These are phyloP conservation scores for Syncephalastrum monosporum DNA, from an alignment of 371 early-diverging fungal genomes.

Conservation along the genomic window DNA sequence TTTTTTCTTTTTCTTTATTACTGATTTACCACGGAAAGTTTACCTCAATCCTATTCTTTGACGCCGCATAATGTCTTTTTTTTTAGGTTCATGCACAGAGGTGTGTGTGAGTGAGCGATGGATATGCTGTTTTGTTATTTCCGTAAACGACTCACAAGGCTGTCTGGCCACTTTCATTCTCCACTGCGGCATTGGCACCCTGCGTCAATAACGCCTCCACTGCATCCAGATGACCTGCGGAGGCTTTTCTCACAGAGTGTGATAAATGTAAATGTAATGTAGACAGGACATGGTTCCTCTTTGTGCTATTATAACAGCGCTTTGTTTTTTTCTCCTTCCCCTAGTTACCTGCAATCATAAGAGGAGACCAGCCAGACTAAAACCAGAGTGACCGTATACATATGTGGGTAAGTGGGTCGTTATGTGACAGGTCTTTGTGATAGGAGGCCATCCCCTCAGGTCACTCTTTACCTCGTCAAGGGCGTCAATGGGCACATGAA, in stretches of 20 bases:
- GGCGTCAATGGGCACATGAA: slow-evolving; percentile 54
- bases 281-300: too few species aligned
- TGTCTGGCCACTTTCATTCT: slow-evolving; percentile 56
- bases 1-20: too few species aligned
- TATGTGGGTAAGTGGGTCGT: too few species aligned
- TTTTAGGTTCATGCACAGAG: neutral
- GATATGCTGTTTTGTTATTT: neutral
- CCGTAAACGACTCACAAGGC: slow-evolving; percentile 44
- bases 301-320: neutral
- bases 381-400: neutral
- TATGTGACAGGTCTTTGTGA: neutral
- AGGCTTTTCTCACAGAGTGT: slow-evolving; percentile 28
- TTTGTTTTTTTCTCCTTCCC: neutral
- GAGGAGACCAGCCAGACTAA: slow-evolving; percentile 60
- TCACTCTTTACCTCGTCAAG: slow-evolving; percentile 51
- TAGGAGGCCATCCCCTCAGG: neutral
- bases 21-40: neutral
- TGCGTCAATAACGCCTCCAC: slow-evolving; percentile 41
- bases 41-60: slow-evolving; percentile 53
- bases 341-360: slow-evolving; percentile 58
- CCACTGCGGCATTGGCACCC: slow-evolving; percentile 43
- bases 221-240: slow-evolving; percentile 52
- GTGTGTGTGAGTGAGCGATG: neutral
- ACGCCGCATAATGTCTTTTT: slow-evolving; percentile 55
- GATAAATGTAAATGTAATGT: neutral